phyloP scores from a whole-genome alignment of 2,329 filamentous ascomycete species.

The Talaromyces sp. region DNA sequence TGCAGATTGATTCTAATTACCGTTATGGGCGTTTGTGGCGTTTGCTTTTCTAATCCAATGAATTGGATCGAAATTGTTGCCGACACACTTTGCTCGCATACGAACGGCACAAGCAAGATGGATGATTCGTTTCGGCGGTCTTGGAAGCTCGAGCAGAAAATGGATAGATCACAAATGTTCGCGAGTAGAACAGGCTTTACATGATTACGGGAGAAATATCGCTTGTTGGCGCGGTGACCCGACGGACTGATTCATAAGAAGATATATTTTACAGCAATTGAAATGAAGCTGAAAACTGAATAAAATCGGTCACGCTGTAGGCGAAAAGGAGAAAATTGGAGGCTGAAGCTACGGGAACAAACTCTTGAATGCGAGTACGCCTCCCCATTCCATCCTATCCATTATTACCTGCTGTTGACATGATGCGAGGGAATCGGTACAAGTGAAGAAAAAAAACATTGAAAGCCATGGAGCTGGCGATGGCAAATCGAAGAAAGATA shows the following conservation, averaged over 20 bases:
- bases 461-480: background rate
- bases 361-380: background rate
- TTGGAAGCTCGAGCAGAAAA: background rate
- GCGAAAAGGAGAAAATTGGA: background rate
- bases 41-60: background rate
- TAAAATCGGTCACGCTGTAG: background rate
- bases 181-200: background rate
- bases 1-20: background rate
- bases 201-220: background rate
- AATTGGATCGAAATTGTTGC: background rate
- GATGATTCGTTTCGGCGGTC: background rate
- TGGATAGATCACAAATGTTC: background rate
- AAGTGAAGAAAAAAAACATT: background rate
- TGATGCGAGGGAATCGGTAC: background rate
- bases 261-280: background rate
- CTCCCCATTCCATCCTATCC: background rate
- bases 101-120: background rate
- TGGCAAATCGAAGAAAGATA: background rate
- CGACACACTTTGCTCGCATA: background rate
- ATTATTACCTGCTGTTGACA: background rate
- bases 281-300: background rate
- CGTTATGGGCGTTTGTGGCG: background rate
- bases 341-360: background rate
- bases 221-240: background rate
- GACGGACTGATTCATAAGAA: background rate